Conservation (phyloP, 306 rosid genomes). For the Fragaria iinumae region DNA sequence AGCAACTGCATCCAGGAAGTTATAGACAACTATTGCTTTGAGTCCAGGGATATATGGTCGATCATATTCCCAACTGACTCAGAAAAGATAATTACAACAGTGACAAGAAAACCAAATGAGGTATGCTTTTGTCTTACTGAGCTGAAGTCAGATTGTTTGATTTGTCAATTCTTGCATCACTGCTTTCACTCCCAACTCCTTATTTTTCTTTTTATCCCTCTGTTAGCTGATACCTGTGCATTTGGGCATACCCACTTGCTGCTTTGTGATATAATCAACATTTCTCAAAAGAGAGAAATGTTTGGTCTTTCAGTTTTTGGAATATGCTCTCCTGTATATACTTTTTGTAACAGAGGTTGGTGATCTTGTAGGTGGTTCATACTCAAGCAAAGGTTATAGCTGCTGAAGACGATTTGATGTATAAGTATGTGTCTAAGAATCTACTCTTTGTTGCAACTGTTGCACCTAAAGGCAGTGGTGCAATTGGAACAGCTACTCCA, state of each 20-base stretch:
- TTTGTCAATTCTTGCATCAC: neutral
- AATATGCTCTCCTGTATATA: neutral
- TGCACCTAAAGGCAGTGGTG: constrained; percentile 84
- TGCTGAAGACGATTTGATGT: constrained; percentile 89
- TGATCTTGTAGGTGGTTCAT: constrained; percentile 74
- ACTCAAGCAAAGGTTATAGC: constrained; percentile 91
- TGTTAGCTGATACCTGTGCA: neutral
- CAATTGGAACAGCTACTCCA: constrained; percentile 79
- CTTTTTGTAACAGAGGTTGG: constrained; percentile 17
- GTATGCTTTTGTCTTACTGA: constrained; percentile 32
- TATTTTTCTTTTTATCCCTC: neutral
- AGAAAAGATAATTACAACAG: constrained; percentile 81
- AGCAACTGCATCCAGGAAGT: constrained; percentile 50
- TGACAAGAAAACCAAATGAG: constrained; percentile 74
- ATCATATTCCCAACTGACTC: constrained; percentile 86
- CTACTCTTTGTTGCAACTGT: constrained; percentile 87
- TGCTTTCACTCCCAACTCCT: neutral
- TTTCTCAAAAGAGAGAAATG: neutral
- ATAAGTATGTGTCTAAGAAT: constrained; percentile 78
- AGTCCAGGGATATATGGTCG: constrained; percentile 80
- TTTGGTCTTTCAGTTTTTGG: neutral
- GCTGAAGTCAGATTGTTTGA: too few species aligned
- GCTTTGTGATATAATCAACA: neutral
- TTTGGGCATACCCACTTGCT: neutral
- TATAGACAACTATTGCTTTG: constrained; percentile 70